Base-by-base conservation (phyloP, 371 early-diverging fungal genomes). In the Mucor irregularis region DNA sequence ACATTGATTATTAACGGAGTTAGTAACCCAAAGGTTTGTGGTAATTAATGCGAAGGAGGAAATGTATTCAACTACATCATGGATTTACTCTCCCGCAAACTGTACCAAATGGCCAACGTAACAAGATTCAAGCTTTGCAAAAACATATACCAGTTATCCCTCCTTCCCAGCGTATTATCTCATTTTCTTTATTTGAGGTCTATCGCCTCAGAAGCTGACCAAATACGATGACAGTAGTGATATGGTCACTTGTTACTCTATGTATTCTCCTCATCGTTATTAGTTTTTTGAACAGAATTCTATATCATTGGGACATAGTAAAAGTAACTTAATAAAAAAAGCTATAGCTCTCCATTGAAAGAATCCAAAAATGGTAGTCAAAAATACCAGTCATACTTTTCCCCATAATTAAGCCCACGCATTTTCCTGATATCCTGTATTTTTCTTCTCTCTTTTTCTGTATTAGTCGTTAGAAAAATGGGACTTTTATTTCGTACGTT, bases 401-500 rank as follows among this genome's bases (percentile, higher is more conserved):
- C n/a, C n/a, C n/a, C n/a, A n/a, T n/a, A n/a, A n/a, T n/a, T n/a
- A n/a, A n/a, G n/a, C n/a, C n/a, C n/a, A n/a, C n/a, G n/a, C n/a
- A n/a, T n/a, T n/a, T n/a, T n/a, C n/a, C n/a, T n/a, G n/a, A n/a
- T n/a, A n/a, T n/a, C n/a, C n/a, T n/a, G 17, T 16, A n/a, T 25
- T 28, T 13, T 38, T 29, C 21, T 14, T 58, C 26, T 54, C n/a
- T 29, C n/a, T 58, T 46, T 3, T 44, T 13, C 21, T 54, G n/a
- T n/a, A n/a, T n/a, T 38, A 26, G 4, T 46, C 31, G 21, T 29
- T 26, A 26, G 19, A 30, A 44, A 30, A 37, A 64, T 64, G 64
- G 54, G 49, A 26, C 34, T 64, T 28, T 46, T 60, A 11, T 14
- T 64, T 19, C 58, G 47, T 26, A 38, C 66, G 42, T 37, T 57